A percentile compares a stretch with the other conserved stretches of the same genome.
Evolutionary conservation across 2,329 filamentous ascomycete species (phyloP).

Genomic region (Diplodia mutila): DNA sequence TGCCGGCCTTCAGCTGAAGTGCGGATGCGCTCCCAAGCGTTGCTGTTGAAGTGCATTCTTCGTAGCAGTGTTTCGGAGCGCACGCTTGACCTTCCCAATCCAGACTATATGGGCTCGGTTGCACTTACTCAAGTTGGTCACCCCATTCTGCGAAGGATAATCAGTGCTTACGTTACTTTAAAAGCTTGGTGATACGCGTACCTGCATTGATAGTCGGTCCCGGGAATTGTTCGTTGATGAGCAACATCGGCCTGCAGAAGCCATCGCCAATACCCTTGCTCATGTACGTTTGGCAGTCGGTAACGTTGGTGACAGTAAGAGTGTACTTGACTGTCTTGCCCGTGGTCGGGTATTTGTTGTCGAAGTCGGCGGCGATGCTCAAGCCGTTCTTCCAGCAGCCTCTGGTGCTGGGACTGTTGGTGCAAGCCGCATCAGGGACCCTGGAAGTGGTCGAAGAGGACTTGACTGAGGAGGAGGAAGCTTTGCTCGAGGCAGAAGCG

Average conservation of each 20-base stretch:
- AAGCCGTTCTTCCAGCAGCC: slow-evolving; percentile 49
- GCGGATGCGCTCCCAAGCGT: not conserved
- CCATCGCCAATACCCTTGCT: slow-evolving; percentile 31
- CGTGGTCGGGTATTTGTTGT: slow-evolving; percentile 47
- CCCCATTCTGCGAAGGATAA: slow-evolving; percentile 46
- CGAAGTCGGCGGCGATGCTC: slow-evolving; percentile 51
- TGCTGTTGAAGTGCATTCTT: not conserved
- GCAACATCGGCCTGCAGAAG: slow-evolving; percentile 39
- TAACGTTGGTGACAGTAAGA: slow-evolving; percentile 47
- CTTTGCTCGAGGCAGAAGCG: not conserved
- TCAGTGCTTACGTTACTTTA: not conserved
- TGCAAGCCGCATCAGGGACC: slow-evolving; percentile 42
- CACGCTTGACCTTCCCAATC: not conserved
- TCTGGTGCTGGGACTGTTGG: slow-evolving; percentile 45
- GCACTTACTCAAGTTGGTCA: slow-evolving; percentile 45
- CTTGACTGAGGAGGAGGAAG: not conserved
- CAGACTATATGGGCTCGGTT: not conserved
- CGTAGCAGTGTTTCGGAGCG: not conserved
- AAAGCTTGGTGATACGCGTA: slow-evolving; percentile 46
- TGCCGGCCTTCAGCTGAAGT: not conserved
- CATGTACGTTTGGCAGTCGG: slow-evolving; percentile 39
- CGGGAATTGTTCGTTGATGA: slow-evolving; percentile 62
- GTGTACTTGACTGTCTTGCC: slow-evolving; percentile 45
- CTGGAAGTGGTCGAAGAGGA: slow-evolving; percentile 19
- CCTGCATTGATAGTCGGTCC: slow-evolving; percentile 65